phyloP scores from a whole-genome alignment of 2,329 filamentous ascomycete species.

The Microsporum audouinii region DNA sequence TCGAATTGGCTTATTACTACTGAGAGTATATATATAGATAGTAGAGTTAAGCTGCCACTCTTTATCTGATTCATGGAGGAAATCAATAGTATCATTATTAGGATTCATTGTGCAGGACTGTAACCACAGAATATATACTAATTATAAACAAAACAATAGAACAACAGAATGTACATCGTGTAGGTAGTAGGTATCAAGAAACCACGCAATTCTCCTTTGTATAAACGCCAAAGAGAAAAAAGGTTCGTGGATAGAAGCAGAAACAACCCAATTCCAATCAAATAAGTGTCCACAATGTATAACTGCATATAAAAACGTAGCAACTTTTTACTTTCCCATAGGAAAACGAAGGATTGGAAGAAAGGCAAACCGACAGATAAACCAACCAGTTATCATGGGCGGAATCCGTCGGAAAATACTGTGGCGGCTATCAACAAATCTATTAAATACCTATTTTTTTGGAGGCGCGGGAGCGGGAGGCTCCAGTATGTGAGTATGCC shows the following conservation, averaged over 20 bases:
- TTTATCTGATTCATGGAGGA: background rate
- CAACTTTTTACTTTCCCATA: background rate
- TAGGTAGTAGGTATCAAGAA: background rate
- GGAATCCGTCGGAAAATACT: background rate
- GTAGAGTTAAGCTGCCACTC: background rate
- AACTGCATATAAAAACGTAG: background rate
- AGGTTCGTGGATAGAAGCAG: background rate
- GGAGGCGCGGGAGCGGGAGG: conserved; percentile 34
- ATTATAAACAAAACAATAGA: background rate
- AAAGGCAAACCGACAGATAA: background rate
- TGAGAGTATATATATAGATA: background rate
- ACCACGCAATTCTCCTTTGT: background rate
- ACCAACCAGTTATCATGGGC: background rate
- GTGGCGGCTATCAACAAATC: background rate
- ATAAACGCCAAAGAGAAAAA: background rate
- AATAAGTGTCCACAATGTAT: background rate
- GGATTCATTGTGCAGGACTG: background rate
- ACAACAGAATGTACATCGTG: background rate
- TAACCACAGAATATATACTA: background rate
- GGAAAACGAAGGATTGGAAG: background rate
- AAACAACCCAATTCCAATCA: background rate
- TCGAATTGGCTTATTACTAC: background rate
- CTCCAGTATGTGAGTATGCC: conserved; percentile 77
- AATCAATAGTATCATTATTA: background rate
- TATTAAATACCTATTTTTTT: conserved; percentile 2